Evolutionary conservation across 495 filamentous ascomycete species (phyloP).

Genomic region (Baudoinia panamericana): DNA sequence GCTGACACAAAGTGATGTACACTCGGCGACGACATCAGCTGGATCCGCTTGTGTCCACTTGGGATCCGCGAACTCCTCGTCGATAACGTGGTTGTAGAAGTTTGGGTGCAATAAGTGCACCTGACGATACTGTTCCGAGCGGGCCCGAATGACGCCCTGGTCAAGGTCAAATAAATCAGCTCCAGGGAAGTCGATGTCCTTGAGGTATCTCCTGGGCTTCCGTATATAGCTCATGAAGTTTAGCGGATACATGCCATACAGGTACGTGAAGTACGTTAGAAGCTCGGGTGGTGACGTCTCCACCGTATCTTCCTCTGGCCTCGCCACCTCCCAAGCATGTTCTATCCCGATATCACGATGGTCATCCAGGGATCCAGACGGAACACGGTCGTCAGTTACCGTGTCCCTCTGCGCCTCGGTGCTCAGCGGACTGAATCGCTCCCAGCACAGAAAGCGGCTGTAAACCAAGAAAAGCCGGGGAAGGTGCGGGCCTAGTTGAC

Average conservation of each 20-base stretch:
- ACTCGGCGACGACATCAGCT: constrained; percentile 56
- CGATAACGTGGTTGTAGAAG: constrained; percentile 55
- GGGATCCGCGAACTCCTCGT: constrained; percentile 57
- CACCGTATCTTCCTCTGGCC: constrained; percentile 42
- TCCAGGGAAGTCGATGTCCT: constrained; percentile 46
- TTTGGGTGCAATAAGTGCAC: constrained; percentile 60
- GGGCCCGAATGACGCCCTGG: constrained; percentile 51
- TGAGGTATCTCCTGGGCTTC: constrained; percentile 57
- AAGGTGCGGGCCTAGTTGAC: constrained; percentile 46
- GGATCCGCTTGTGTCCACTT: constrained; percentile 62
- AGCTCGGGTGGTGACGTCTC: constrained; percentile 55
- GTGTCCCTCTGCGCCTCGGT: constrained; percentile 15
- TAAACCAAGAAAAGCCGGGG: constrained; percentile 64
- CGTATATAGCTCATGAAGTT: constrained; percentile 66
- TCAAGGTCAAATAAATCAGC: constrained; percentile 59
- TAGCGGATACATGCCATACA: constrained; percentile 69
- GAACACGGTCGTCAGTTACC: constrained; percentile 12
- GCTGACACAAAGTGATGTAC: constrained; percentile 41
- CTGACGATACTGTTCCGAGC: constrained; percentile 53
- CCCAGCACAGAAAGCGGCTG: constrained; percentile 61
- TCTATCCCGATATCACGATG: constrained; percentile 13
- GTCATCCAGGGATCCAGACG: constrained; percentile 3
- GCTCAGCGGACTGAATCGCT: constrained; percentile 32
- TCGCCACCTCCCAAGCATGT: constrained; percentile 44
- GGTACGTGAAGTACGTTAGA: constrained; percentile 60